Base-by-base conservation (phyloP, 805 yeast genomes). In the Nakazawaea pomicola region DNA sequence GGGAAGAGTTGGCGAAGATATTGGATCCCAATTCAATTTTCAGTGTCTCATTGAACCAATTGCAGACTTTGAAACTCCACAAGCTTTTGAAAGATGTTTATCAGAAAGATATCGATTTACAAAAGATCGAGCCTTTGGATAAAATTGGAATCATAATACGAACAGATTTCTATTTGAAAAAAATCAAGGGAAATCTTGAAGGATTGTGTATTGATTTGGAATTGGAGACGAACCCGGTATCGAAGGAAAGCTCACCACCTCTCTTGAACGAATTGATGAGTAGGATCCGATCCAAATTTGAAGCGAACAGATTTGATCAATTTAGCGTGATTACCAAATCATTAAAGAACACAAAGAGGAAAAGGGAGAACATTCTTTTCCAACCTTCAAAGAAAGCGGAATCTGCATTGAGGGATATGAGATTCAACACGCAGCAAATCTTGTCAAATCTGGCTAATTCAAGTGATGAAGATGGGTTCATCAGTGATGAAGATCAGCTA, bases 191-290 rank as follows among this genome's bases (percentile, higher is more conserved):
- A 17, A 17, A 29, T 10, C 32, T 40, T 10, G 43, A 40, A n/a
- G 43, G 43, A 10, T 12, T 33, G 33, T 32, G 38, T 21, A 40
- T 34, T n/a, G 24, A 29, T 10, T 28, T 34, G 17, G 39, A 40
- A 4, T 3, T 40, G 6, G 37, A 33, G n/a, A 19, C 11, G 7
- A 24, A 20, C n/a, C n/a, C n/a, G n/a, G n/a, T n/a, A n/a, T n/a
- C n/a, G 18, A 7, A 16, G n/a, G 15, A 10, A n/a, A 12, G 14
- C 11, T 33, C 20, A n/a, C 36, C 28, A 23, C 27, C n/a, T 11
- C 36, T 27, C 9, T 35, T 21, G 21, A 6, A 10, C 7, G 14
- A 20, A 9, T 27, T 39, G 16, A 33, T 33, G 15, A 15, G 14
- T 6, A 17, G 38, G 21, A 15, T 33, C 5, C 15, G 33, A 12